phyloP scores from a whole-genome alignment of 352 stramenopile species.

The Phytophthora palmivora region DNA sequence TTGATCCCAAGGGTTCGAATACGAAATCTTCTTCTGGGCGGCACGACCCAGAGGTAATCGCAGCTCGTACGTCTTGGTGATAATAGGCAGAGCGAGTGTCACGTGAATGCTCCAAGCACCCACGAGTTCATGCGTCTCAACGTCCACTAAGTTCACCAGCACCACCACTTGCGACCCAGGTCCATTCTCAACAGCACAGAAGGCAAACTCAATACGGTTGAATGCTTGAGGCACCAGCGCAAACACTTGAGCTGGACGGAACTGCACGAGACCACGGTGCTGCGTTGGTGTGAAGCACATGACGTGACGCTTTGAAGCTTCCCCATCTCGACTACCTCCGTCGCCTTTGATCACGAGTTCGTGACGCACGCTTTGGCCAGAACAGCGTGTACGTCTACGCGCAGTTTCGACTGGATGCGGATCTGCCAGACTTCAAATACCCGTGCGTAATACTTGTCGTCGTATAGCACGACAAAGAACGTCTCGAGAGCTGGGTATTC shows the following conservation, averaged over 20 bases:
- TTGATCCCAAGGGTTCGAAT: conserved; percentile 93
- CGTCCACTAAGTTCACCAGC: conserved; percentile 90
- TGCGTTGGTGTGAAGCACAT: conserved; percentile 62
- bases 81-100: conserved; percentile 69
- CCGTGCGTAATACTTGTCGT: conserved; percentile 83
- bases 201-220: conserved; percentile 90
- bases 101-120: conserved; percentile 89
- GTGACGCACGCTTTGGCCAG: conserved; percentile 79
- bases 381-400: conserved; percentile 88
- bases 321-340: conserved; percentile 25
- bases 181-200: conserved; percentile 62
- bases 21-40: conserved; percentile 94
- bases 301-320: conserved; percentile 41
- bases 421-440: conserved; percentile 89
- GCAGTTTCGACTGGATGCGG: conserved; percentile 74
- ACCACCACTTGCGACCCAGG: conserved; percentile 41
- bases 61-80: conserved; percentile 95
- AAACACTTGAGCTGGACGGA: conserved; percentile 86
- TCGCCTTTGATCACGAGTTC: conserved; percentile 94
- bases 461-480: conserved; percentile 93
- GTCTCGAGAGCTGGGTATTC: conserved; percentile 87
- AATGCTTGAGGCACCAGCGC: conserved; percentile 90
- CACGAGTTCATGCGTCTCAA: conserved; percentile 91
- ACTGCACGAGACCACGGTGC: conserved; percentile 56
- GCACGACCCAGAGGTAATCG: conserved; percentile 57